A percentile compares a stretch with the other conserved stretches of the same genome.
phyloP scores from a whole-genome alignment of 148 eudicot species.

The Limonium bicolor region DNA sequence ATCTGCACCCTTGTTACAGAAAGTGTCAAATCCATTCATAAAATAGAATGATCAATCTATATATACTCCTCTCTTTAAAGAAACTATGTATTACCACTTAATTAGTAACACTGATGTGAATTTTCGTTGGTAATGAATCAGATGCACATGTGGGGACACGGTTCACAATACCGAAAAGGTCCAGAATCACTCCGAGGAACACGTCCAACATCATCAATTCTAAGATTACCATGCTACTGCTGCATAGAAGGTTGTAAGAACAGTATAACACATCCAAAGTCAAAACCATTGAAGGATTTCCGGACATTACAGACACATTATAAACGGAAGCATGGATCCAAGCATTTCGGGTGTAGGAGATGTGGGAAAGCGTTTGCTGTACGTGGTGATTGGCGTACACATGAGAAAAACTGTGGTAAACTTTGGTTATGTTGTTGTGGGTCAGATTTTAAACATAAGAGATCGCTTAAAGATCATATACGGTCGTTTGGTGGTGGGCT shows the following conservation, averaged over 20 bases:
- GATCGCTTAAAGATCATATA: slow-evolving; percentile 1
- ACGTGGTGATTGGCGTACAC: slow-evolving; percentile 4
- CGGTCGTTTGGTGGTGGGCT: slow-evolving; percentile 1
- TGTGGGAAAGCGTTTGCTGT: slow-evolving; percentile 1
- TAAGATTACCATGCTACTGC: slow-evolving; percentile 2
- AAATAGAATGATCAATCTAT: too few relatives aligned
- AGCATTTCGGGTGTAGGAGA: not conserved
- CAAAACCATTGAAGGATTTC: slow-evolving; percentile 3
- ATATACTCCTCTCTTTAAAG: too few relatives aligned
- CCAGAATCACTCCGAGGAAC: slow-evolving; percentile 3
- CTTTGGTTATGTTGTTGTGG: slow-evolving; percentile 2
- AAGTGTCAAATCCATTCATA: too few relatives aligned
- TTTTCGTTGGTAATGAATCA: too few relatives aligned
- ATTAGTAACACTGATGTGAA: too few relatives aligned
- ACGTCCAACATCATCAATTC: not conserved
- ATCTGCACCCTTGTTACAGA: too few relatives aligned
- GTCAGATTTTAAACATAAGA: slow-evolving; percentile 3
- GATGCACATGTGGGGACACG: slow-evolving; percentile 7
- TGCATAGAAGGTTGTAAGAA: slow-evolving; percentile 4
- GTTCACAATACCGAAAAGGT: slow-evolving; percentile 4
- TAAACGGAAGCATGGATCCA: slow-evolving; percentile 4
- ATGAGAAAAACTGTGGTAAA: slow-evolving; percentile 4
- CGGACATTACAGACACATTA: slow-evolving; percentile 2
- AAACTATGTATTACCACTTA: too few relatives aligned
- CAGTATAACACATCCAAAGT: slow-evolving; percentile 1